Conservation (phyloP, 495 filamentous ascomycete genomes). For the Saxophila tyrrhenica region DNA sequence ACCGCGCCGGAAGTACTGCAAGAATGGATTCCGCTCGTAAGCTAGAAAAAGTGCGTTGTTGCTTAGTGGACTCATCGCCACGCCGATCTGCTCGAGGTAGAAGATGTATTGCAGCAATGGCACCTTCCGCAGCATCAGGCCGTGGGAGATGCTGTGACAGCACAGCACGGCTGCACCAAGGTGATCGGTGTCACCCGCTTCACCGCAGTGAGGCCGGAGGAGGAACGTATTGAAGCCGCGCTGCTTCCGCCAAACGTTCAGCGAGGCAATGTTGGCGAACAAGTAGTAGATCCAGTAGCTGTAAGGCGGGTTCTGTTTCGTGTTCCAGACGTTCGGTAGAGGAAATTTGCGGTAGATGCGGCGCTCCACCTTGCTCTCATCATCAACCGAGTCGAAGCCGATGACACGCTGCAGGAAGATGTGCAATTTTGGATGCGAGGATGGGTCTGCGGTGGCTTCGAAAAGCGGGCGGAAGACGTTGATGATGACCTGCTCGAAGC, state of each 20-base stretch:
- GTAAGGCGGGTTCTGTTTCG: conserved; percentile 92
- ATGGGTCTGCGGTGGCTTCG: conserved; percentile 81
- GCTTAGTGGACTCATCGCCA: conserved; percentile 96
- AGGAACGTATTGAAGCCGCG: conserved; percentile 94
- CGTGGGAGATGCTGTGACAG: conserved; percentile 96
- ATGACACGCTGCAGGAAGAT: conserved; percentile 90
- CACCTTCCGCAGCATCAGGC: conserved; percentile 83
- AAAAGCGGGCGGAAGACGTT: conserved; percentile 93
- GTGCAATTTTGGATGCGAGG: conserved; percentile 82
- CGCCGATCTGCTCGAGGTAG: conserved; percentile 94
- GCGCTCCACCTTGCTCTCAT: conserved; percentile 92
- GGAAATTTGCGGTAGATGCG: conserved; percentile 89
- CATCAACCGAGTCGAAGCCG: conserved; percentile 94
- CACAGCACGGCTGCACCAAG: conserved; percentile 83
- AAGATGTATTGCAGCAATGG: conserved; percentile 93
- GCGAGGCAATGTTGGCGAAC: conserved; percentile 83
- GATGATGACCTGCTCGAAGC: conserved; percentile 79
- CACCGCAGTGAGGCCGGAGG: conserved; percentile 87
- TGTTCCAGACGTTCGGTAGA: conserved; percentile 73
- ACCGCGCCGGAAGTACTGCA: conserved; percentile 86
- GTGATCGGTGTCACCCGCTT: conserved; percentile 95
- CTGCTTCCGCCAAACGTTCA: conserved; percentile 83
- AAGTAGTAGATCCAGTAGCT: conserved; percentile 99
- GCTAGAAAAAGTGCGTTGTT: conserved; percentile 96
- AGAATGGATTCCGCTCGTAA: conserved; percentile 93